Conservation (phyloP, 805 yeast species). For the Cyberlindnera misumaiensis region DNA sequence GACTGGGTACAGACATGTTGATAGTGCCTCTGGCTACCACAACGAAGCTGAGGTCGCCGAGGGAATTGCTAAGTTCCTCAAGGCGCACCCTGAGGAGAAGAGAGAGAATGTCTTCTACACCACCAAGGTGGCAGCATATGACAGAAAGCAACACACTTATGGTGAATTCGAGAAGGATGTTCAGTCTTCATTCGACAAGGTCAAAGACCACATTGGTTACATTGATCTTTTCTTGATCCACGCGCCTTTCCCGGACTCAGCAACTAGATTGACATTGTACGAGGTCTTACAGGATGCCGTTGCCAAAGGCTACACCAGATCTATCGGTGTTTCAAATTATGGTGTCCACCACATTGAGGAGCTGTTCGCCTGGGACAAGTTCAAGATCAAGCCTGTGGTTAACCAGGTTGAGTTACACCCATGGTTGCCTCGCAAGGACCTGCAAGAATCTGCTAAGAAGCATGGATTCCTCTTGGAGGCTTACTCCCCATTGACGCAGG, state of each 20-base stretch:
- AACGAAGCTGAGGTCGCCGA: constrained; percentile 58
- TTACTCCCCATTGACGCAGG: constrained; percentile 59
- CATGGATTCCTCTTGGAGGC: constrained; percentile 51
- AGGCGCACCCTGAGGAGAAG: constrained; percentile 37
- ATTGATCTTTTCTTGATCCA: constrained; percentile 69
- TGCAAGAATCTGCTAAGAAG: constrained; percentile 36
- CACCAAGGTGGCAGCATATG: constrained; percentile 64
- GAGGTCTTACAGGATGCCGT: constrained; percentile 72
- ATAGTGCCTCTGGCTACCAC: constrained; percentile 60
- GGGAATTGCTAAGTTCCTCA: constrained; percentile 49
- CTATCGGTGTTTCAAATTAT: constrained; percentile 76
- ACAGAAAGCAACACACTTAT: constrained; percentile 38
- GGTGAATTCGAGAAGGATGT: constrained; percentile 40
- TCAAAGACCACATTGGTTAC: constrained; percentile 45
- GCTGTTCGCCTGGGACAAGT: constrained; percentile 51
- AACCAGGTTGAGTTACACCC: constrained; percentile 64
- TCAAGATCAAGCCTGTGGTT: constrained; percentile 56
- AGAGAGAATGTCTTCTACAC: constrained; percentile 55
- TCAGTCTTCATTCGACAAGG: constrained; percentile 43
- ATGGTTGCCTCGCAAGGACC: constrained; percentile 35
- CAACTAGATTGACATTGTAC: constrained; percentile 59
- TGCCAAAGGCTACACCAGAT: constrained; percentile 48
- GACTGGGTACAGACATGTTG: constrained; percentile 68
- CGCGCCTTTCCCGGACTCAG: constrained; percentile 50
- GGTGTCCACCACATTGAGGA: constrained; percentile 59